A percentile compares a stretch with the other conserved stretches of the same genome.
These are phyloP conservation scores for Rhododendron ovatum DNA, from an alignment of 148 eudicot species.

Conservation along the genomic window DNA sequence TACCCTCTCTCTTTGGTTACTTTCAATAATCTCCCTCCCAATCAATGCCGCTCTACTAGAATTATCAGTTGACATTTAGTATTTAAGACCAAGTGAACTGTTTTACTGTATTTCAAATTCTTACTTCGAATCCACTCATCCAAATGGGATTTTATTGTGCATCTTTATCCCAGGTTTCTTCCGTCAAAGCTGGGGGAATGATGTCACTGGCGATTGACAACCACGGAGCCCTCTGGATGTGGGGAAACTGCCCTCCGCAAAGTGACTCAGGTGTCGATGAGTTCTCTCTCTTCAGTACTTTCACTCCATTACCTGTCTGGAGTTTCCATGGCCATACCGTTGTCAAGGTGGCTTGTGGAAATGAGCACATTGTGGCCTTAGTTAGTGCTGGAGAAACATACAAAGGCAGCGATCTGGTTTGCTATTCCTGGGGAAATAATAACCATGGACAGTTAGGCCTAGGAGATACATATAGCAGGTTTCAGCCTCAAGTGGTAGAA, in stretches of 20 bases:
- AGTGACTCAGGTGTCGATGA: conserved; percentile 30
- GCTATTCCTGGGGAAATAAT: conserved; percentile 86
- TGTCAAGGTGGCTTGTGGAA: conserved; percentile 93
- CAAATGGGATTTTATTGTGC: not conserved
- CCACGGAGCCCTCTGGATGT: conserved; percentile 76
- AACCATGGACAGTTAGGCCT: conserved; percentile 78
- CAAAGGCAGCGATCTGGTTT: conserved; percentile 53
- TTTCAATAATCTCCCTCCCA: not conserved
- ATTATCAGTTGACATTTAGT: not conserved
- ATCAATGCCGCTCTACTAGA: not conserved
- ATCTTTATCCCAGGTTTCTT: conserved; percentile 41
- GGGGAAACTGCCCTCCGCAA: conserved; percentile 81
- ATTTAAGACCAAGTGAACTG: not conserved
- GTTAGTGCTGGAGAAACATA: conserved; percentile 60
- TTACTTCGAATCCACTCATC: not conserved
- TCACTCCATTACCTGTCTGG: conserved; percentile 51
- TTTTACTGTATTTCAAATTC: not conserved
- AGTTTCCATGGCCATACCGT: conserved; percentile 74
- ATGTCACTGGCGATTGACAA: conserved; percentile 81
- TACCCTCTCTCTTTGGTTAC: not conserved
- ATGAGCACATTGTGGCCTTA: conserved; percentile 77
- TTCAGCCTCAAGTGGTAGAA: conserved; percentile 44
- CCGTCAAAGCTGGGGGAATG: conserved; percentile 88
- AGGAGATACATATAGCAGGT: conserved; percentile 62
- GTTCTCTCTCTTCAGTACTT: conserved; percentile 34